A percentile compares a stretch with the other conserved stretches of the same genome.
Conservation (phyloP, 1,284 basidiomycete species). For the Ceratobasidium sp. region DNA sequence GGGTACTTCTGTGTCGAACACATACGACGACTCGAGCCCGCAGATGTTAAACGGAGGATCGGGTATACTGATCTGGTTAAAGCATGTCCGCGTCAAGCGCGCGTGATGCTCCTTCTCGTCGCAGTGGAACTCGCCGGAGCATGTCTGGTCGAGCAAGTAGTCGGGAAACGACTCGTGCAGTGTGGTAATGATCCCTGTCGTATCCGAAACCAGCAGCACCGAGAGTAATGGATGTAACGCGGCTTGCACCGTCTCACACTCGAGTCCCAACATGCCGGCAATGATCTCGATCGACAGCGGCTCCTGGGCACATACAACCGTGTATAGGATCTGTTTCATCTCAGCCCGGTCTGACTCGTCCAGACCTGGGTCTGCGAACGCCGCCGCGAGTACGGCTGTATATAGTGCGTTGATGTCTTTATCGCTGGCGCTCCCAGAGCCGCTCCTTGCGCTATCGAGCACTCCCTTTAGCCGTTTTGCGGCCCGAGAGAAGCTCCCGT, state of each 20-base stretch:
- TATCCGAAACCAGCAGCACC: slow-evolving; percentile 5
- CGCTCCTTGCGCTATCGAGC: background rate
- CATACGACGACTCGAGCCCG: background rate
- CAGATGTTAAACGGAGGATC: slow-evolving; percentile 11
- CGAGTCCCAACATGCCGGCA: background rate
- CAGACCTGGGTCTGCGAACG: background rate
- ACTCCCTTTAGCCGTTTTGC: background rate
- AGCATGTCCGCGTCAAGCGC: background rate
- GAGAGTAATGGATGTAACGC: background rate
- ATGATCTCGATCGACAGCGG: background rate
- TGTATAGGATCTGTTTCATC: background rate
- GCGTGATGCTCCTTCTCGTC: background rate
- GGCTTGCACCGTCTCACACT: background rate
- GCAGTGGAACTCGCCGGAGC: background rate
- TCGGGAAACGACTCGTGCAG: slow-evolving; percentile 18
- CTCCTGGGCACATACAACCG: slow-evolving; percentile 2
- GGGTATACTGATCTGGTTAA: background rate
- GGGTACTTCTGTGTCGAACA: background rate
- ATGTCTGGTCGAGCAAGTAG: background rate
- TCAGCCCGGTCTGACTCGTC: background rate
- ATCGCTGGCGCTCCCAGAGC: background rate
- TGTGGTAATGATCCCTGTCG: background rate
- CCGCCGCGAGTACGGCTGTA: background rate
- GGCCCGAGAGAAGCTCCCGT: background rate
- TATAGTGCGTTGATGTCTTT: slow-evolving; percentile 12